phyloP scores from a whole-genome alignment of 331 rosid species.

The Pyracantha coccinea region DNA sequence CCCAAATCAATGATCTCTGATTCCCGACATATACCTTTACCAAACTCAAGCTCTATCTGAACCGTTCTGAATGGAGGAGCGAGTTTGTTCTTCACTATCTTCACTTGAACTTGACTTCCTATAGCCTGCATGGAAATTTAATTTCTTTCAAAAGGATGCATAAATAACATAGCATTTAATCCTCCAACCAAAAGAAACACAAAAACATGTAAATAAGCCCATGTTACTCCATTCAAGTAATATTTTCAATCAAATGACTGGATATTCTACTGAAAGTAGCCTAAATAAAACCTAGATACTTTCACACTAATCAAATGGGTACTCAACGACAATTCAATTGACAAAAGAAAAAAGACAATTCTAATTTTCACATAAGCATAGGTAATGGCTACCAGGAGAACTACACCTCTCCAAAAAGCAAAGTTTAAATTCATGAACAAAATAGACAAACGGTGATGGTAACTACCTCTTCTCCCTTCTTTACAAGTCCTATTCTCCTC shows the following conservation, averaged over 20 bases:
- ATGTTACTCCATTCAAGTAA: not conserved
- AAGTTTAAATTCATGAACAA: not conserved
- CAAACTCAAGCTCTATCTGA: conserved; percentile 82
- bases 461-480: conserved; percentile 88
- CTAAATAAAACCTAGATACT: not conserved
- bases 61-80: conserved; percentile 89
- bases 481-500: conserved; percentile 55
- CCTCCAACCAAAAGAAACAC: not conserved
- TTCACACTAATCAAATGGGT: not conserved
- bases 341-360: not conserved
- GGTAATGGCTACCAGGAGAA: too few relatives aligned
- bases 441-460: not conserved
- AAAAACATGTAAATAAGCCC: not conserved
- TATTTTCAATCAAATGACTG: not conserved
- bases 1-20: conserved; percentile 64
- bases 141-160: not conserved
- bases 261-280: not conserved
- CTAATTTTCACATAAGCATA: not conserved
- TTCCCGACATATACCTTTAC: conserved; percentile 70
- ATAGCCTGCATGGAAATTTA: conserved; percentile 38
- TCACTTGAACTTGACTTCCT: conserved; percentile 77
- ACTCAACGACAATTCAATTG: not conserved
- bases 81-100: conserved; percentile 95
- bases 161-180: not conserved
- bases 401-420: too few relatives aligned